phyloP scores from a whole-genome alignment of 148 eudicot species.

The Nepenthes gracilis region DNA sequence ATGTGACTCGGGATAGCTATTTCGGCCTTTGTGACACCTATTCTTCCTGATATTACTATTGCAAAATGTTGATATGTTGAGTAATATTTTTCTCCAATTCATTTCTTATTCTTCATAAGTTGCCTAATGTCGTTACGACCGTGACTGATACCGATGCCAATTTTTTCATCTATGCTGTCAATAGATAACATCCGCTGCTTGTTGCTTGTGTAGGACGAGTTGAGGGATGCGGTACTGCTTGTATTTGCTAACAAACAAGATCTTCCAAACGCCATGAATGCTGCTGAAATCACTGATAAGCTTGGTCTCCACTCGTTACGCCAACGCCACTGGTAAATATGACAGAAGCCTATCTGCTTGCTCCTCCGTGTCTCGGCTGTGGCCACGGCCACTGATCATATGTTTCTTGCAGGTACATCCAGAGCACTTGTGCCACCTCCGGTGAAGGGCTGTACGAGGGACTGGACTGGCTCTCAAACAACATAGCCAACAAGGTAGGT shows the following conservation, averaged over 20 bases:
- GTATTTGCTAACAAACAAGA: slow-evolving; percentile 30
- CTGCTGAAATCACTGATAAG: too few relatives aligned
- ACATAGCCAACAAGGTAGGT: background rate
- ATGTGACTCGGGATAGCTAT: too few relatives aligned
- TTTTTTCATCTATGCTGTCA: background rate
- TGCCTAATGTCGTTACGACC: too few relatives aligned
- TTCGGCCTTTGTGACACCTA: too few relatives aligned
- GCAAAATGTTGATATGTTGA: too few relatives aligned
- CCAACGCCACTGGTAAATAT: background rate
- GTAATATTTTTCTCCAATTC: too few relatives aligned
- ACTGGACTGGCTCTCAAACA: too few relatives aligned
- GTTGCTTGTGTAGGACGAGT: slow-evolving; percentile 17
- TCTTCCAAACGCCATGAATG: slow-evolving; percentile 6
- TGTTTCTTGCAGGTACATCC: background rate
- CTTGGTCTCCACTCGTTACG: background rate
- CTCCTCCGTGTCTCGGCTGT: background rate
- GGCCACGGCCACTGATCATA: background rate
- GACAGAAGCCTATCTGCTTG: background rate
- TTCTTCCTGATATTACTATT: too few relatives aligned
- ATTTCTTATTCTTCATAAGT: too few relatives aligned
- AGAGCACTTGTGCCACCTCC: background rate
- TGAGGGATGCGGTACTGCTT: too few relatives aligned
- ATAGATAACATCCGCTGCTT: slow-evolving; percentile 24
- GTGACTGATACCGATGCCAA: background rate
- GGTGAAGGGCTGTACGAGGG: too few relatives aligned